Conservation (phyloP, 2,329 filamentous ascomycete species). For the Ramichloridium luteum region DNA sequence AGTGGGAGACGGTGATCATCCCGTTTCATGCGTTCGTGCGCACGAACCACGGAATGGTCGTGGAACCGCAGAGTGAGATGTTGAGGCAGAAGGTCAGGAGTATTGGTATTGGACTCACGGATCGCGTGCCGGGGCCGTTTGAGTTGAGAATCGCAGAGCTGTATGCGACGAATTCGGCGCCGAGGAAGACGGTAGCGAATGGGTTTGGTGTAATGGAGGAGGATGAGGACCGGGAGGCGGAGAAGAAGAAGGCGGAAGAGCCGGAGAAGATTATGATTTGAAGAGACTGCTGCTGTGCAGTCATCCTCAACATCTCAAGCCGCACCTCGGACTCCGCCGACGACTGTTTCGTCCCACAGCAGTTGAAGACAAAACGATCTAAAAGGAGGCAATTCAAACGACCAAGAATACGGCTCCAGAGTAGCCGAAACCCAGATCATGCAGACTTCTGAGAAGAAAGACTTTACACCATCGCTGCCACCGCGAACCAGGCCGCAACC, state of each 20-base stretch:
- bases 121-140: constrained; percentile 78
- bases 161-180: constrained; percentile 71
- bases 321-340: too few species aligned
- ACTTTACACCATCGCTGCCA: too few species aligned
- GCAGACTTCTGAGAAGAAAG: too few species aligned
- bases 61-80: constrained; percentile 87
- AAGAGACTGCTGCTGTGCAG: too few species aligned
- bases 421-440: too few species aligned
- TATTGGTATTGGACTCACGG: constrained; percentile 77
- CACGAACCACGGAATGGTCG: constrained; percentile 82
- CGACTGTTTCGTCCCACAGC: too few species aligned
- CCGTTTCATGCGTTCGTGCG: constrained; percentile 87
- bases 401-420: too few species aligned
- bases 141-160: constrained; percentile 74
- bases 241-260: constrained; percentile 21
- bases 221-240: constrained; percentile 12
- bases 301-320: too few species aligned
- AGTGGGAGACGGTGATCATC: constrained; percentile 93
- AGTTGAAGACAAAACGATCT: too few species aligned
- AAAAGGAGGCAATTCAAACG: too few species aligned
- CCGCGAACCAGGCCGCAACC: too few species aligned
- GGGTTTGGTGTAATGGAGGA: constrained; percentile 18
- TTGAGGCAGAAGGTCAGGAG: constrained; percentile 74
- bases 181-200: constrained; percentile 25
- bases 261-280: constrained; percentile 26